Evolutionary conservation across 306 rosid species (phyloP), one percentile per base, ranked within the genome.

Genomic region (Cicer arietinum): DNA sequence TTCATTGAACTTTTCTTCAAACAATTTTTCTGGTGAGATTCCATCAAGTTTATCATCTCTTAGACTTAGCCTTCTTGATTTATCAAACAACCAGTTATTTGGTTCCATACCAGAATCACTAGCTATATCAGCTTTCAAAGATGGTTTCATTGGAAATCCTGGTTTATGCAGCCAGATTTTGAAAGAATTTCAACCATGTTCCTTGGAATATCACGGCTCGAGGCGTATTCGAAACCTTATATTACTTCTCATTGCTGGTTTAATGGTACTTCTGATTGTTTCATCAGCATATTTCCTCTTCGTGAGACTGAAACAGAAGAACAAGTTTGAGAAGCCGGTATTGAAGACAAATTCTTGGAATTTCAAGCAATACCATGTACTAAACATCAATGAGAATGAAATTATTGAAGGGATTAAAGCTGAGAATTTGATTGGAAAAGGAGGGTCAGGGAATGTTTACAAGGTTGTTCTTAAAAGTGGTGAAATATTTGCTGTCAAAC

Each of bases 381-480:
- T 93, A 2, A 83, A 80, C 86, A 87, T 93, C 83, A 80, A 86
- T 8, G 96, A 93, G 79, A 83, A 73, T 20, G 98, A 91, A 57
- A 77, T 93, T 20, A 68, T 89, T 41, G 82, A 89, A 7, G 86
- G 90, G 9, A 60, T 93, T 66, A 88, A 82, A 79, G 70, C 81
- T 8, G 91, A 87, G 77, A 93, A 88, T 43, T 59, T 89, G 80
- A 89, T 93, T 20, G 98, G 97, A 1, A 91, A 83, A 75, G 98
- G 98, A 65, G 98, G 98, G 65, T 93, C 98, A 3, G 98, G 98
- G 57, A 86, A 84, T 74, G 98, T 93, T 44, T 93, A 93, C 86
- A 88, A 80, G 73, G 97, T 69, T 6, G 76, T 63, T 5, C 87
- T 91, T 4, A 68, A 82, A 47, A 80, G 85, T 42, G 97, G 93